Conservation (phyloP, 2,329 filamentous ascomycete species). For the Arthrinium phaeospermum region DNA sequence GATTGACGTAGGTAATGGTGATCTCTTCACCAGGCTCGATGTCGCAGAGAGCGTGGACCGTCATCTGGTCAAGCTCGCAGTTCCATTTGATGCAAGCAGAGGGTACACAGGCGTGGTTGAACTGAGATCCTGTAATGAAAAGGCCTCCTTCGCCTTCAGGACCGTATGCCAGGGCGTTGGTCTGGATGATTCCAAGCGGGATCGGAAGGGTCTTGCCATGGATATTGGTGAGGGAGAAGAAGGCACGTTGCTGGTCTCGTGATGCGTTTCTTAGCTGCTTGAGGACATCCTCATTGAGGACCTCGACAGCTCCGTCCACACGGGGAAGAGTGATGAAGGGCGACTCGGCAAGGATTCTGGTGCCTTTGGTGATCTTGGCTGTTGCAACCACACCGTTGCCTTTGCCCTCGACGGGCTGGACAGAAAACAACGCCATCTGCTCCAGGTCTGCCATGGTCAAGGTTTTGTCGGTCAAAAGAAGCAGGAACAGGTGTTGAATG, state of each 20-base stretch:
- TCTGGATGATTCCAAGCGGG: slow-evolving; percentile 18
- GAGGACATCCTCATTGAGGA: slow-evolving; percentile 14
- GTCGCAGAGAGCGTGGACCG: slow-evolving; percentile 21
- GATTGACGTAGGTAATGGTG: slow-evolving; percentile 21
- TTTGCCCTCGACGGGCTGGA: slow-evolving; percentile 20
- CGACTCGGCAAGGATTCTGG: slow-evolving; percentile 19
- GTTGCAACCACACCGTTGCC: slow-evolving; percentile 20
- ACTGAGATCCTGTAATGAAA: slow-evolving; percentile 19
- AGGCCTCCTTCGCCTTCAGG: slow-evolving; percentile 10
- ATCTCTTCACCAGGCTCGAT: slow-evolving; percentile 22
- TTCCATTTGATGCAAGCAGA: slow-evolving; percentile 20
- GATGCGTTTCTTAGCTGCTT: slow-evolving; percentile 7
- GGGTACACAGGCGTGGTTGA: slow-evolving; percentile 22
- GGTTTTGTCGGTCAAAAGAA: not conserved
- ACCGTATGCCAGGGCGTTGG: slow-evolving; percentile 15
- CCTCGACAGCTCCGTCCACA: not conserved
- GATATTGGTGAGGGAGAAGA: slow-evolving; percentile 21
- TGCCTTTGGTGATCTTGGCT: slow-evolving; percentile 19
- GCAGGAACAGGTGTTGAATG: not conserved
- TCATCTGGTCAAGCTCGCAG: not conserved
- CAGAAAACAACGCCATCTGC: slow-evolving; percentile 8
- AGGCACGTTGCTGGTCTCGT: slow-evolving; percentile 19
- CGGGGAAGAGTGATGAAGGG: slow-evolving; percentile 18
- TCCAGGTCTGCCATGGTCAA: not conserved
- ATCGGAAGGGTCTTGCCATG: slow-evolving; percentile 15